Conservation (phyloP, 2,329 filamentous ascomycete species). For the Stagonosporopsis rhizophila region DNA sequence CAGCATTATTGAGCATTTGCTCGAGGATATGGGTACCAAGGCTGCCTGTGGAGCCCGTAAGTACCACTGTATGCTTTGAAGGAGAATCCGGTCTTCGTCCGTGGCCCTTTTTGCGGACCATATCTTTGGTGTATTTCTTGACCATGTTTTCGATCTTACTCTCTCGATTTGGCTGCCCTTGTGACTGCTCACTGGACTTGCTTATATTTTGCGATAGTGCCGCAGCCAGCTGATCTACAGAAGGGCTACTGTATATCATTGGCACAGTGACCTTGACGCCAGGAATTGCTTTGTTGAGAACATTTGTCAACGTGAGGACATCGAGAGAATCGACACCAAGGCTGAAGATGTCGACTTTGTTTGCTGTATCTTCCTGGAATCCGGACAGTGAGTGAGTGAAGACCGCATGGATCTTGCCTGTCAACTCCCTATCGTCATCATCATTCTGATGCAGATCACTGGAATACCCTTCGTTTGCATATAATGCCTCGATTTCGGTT, state of each 20-base stretch:
- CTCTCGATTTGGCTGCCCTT: not conserved
- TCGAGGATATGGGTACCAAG: conserved; percentile 33
- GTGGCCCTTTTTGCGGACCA: not conserved
- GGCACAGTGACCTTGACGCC: conserved; percentile 1
- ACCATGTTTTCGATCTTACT: conserved; percentile 6
- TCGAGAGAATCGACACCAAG: conserved; percentile 30
- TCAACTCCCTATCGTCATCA: not conserved
- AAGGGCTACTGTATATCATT: conserved; percentile 9
- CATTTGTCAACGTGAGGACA: conserved; percentile 19
- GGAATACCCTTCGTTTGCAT: conserved; percentile 14
- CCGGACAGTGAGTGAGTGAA: not conserved
- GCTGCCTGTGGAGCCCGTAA: conserved; percentile 37
- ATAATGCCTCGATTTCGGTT: conserved; percentile 34
- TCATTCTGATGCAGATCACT: not conserved
- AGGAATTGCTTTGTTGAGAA: conserved; percentile 18
- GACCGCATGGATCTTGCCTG: not conserved
- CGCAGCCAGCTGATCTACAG: conserved; percentile 5
- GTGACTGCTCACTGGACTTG: not conserved
- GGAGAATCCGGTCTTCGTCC: not conserved
- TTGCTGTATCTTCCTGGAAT: not conserved
- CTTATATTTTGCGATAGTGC: not conserved
- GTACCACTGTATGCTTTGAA: conserved; percentile 22
- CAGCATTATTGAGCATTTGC: conserved; percentile 21
- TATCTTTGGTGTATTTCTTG: conserved; percentile 8
- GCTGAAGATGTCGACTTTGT: conserved; percentile 22